Conservation (phyloP, 345 rosid genomes). For the Eucalyptus shirleyi region DNA sequence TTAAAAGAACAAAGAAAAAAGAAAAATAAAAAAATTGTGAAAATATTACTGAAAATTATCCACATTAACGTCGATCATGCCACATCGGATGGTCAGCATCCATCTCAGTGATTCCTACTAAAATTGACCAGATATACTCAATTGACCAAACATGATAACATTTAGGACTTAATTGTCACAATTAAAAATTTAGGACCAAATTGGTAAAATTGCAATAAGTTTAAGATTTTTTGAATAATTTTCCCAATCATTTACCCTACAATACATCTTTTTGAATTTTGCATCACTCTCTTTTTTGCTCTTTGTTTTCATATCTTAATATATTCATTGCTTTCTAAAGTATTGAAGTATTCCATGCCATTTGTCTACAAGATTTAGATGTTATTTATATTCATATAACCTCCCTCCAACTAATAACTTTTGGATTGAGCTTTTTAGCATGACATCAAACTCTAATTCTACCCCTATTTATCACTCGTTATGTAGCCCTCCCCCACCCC, state of each 20-base stretch:
- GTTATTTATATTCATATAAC: background rate
- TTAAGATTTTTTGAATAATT: too few species aligned
- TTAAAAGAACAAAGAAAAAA: too few species aligned
- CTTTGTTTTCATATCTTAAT: background rate
- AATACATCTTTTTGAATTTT: background rate
- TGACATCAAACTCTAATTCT: rapidly evolving
- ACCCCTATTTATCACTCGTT: rapidly evolving
- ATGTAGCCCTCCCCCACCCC: too few species aligned
- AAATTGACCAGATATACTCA: too few species aligned
- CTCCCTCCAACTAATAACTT: background rate
- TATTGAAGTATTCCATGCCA: background rate
- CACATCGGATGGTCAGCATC: too few species aligned
- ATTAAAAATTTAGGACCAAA: too few species aligned
- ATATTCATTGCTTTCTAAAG: background rate
- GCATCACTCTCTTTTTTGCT: background rate
- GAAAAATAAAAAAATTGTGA: rapidly evolving
- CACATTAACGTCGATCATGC: rapidly evolving
- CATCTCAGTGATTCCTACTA: too few species aligned
- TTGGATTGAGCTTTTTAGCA: background rate
- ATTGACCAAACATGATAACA: too few species aligned
- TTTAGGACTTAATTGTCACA: too few species aligned
- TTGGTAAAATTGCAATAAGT: too few species aligned
- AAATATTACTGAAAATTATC: too few species aligned
- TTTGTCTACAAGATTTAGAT: background rate
- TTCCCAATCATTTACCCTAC: too few species aligned